A percentile compares a stretch with the other conserved stretches of the same genome.
Evolutionary conservation across 2,329 filamentous ascomycete species (phyloP).

Genomic region (Ophiostoma triangulosporum): DNA sequence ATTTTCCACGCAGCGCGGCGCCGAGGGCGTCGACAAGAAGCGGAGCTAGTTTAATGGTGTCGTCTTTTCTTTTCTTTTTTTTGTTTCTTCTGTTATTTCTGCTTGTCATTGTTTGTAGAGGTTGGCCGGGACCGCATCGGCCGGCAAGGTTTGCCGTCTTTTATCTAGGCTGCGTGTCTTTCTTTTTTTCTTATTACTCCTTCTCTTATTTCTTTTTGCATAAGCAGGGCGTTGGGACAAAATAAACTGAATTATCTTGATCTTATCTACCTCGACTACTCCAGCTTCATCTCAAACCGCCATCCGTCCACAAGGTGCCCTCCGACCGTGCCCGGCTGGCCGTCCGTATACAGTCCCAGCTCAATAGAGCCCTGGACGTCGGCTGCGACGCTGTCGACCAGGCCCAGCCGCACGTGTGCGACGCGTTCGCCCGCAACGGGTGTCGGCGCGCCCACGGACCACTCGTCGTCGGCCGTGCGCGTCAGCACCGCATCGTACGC

Average conservation of each 20-base stretch:
- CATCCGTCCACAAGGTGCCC: constrained; percentile 12
- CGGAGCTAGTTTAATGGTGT: constrained; percentile 17
- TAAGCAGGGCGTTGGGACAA: constrained; percentile 11
- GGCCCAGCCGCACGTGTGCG: not conserved
- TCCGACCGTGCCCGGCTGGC: constrained; percentile 2
- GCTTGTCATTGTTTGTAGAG: not conserved
- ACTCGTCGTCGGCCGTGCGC: not conserved
- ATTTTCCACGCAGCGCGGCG: constrained; percentile 59
- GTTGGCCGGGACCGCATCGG: no score
- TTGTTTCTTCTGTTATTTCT: not conserved
- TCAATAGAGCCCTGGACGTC: constrained; percentile 2
- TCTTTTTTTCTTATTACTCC: not conserved
- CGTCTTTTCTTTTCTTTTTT: not conserved
- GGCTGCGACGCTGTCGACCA: not conserved
- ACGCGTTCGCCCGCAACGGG: not conserved
- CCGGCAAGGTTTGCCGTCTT: not conserved
- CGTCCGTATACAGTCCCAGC: constrained; percentile 9
- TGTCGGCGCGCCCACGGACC: constrained; percentile 8
- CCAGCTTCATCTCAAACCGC: constrained; percentile 8
- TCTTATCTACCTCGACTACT: not conserved
- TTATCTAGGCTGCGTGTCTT: not conserved
- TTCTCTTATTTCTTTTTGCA: constrained; percentile 4
- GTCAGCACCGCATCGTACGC: constrained; percentile 20
- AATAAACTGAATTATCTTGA: constrained; percentile 1
- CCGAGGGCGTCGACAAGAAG: constrained; percentile 29